A percentile compares a stretch with the other conserved stretches of the same genome.
Evolutionary conservation across 176 grass and related monocot species (phyloP).

Genomic region (Areca catechu): DNA sequence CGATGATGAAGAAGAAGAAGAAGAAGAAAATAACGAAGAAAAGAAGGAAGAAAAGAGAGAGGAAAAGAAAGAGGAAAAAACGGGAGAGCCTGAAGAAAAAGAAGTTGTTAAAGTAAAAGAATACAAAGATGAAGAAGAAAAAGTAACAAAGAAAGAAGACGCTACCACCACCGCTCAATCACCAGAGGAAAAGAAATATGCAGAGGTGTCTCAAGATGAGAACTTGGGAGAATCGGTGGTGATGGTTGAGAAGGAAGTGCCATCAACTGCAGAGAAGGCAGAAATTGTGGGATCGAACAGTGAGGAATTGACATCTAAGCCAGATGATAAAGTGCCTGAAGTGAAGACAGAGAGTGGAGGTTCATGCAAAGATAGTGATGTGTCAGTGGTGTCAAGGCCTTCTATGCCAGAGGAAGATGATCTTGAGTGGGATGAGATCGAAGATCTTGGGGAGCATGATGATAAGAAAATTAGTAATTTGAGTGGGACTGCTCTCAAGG

Average conservation of each 20-base stretch:
- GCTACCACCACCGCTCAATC: not conserved
- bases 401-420: constrained; percentile 38
- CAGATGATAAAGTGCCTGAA: not conserved
- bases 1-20: constrained; percentile 5
- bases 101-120: constrained; percentile 9
- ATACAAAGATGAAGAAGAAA: constrained; percentile 4
- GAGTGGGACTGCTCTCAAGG: constrained; percentile 33
- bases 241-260: constrained; percentile 17
- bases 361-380: constrained; percentile 32
- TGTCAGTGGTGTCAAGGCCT: constrained; percentile 35
- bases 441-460: constrained; percentile 79
- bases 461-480: constrained; percentile 31
- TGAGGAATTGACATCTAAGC: not conserved
- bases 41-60: constrained; percentile 39
- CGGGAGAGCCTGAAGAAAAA: not conserved
- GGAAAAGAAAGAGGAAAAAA: constrained; percentile 1
- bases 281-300: not conserved
- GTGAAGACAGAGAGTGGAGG: constrained; percentile 9
- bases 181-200: constrained; percentile 16
- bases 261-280: constrained; percentile 1
- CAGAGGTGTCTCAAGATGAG: constrained; percentile 9
- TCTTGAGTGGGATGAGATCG: constrained; percentile 90
- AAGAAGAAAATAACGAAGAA: not conserved
- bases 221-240: constrained; percentile 31
- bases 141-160: constrained; percentile 7